phyloP scores from a whole-genome alignment of 2,329 filamentous ascomycete species.

The Hypoxylon sp. region DNA sequence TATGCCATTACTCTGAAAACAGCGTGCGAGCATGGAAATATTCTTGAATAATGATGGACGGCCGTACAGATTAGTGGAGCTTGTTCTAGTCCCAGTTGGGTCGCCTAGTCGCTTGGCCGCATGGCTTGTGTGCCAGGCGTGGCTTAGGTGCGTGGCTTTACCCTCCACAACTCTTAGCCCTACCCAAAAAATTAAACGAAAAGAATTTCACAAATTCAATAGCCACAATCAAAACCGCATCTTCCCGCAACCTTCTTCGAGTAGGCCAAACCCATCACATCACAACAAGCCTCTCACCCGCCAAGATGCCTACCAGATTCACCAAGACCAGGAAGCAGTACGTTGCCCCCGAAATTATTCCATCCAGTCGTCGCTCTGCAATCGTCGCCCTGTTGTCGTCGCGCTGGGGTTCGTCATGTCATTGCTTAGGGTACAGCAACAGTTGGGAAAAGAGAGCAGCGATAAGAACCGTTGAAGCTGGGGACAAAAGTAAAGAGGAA shows the following conservation, averaged over 20 bases:
- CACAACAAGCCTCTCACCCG: constrained; percentile 48
- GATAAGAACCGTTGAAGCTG: not conserved
- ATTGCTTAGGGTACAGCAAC: constrained; percentile 7
- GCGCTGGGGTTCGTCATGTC: constrained; percentile 15
- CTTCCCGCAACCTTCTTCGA: constrained; percentile 32
- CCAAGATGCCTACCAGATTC: constrained; percentile 76
- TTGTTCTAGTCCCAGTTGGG: too few species aligned
- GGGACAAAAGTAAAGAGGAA: not conserved
- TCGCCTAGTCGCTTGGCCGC: too few species aligned
- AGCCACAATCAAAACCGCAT: constrained; percentile 28
- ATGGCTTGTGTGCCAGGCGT: not conserved
- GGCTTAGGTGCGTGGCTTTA: constrained; percentile 25
- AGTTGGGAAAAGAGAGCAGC: constrained; percentile 9
- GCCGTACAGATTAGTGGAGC: too few species aligned
- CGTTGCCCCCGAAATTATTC: constrained; percentile 49
- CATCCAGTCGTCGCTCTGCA: constrained; percentile 29
- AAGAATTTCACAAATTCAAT: constrained; percentile 37
- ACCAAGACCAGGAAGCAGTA: constrained; percentile 82
- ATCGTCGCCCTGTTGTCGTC: constrained; percentile 23
- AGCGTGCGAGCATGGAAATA: too few species aligned
- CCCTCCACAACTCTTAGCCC: constrained; percentile 30
- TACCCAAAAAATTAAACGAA: constrained; percentile 40
- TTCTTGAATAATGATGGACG: too few species aligned
- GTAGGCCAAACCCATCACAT: constrained; percentile 44
- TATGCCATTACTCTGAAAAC: too few species aligned